A percentile compares a stretch with the other conserved stretches of the same genome.
Conservation (phyloP, 2,329 filamentous ascomycete genomes). For the Pyricularia pennisetigena region DNA sequence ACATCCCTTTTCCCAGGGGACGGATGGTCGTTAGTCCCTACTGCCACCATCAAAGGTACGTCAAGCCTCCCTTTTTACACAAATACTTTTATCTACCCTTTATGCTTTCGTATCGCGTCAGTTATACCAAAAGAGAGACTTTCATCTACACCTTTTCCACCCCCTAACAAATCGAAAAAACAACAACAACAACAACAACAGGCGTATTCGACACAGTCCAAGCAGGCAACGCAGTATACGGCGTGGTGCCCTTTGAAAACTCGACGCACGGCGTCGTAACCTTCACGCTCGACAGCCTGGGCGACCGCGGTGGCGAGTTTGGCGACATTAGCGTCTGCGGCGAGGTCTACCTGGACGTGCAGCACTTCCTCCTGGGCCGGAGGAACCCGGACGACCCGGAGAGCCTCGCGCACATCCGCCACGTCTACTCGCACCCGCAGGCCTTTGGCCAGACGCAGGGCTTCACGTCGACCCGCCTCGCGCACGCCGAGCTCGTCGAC, state of each 20-base stretch:
- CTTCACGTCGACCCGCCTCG: slow-evolving; percentile 54
- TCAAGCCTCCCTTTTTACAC: background rate
- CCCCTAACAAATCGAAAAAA: too few species aligned
- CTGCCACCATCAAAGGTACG: slow-evolving; percentile 37
- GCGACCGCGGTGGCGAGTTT: slow-evolving; percentile 57
- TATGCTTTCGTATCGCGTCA: background rate
- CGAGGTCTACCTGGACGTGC: slow-evolving; percentile 79
- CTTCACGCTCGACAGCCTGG: slow-evolving; percentile 81
- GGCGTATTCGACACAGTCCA: slow-evolving; percentile 79
- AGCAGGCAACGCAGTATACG: slow-evolving; percentile 50
- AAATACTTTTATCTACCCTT: too few species aligned
- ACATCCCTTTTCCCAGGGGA: slow-evolving; percentile 33
- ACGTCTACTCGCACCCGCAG: slow-evolving; percentile 88
- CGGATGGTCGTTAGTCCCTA: slow-evolving; percentile 37
- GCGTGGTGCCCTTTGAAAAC: slow-evolving; percentile 93
- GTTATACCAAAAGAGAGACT: background rate
- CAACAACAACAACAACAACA: too few species aligned
- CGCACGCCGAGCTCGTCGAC: slow-evolving; percentile 69
- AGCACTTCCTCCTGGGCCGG: slow-evolving; percentile 72
- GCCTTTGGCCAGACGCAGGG: slow-evolving; percentile 81
- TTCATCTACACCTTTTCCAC: background rate
- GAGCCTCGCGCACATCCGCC: slow-evolving; percentile 52
- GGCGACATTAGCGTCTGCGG: slow-evolving; percentile 65
- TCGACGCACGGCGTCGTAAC: slow-evolving; percentile 89
- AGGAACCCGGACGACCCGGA: slow-evolving; percentile 2